phyloP scores from a whole-genome alignment of 2,329 filamentous ascomycete species.

The Fusarium brevicatenulatum region DNA sequence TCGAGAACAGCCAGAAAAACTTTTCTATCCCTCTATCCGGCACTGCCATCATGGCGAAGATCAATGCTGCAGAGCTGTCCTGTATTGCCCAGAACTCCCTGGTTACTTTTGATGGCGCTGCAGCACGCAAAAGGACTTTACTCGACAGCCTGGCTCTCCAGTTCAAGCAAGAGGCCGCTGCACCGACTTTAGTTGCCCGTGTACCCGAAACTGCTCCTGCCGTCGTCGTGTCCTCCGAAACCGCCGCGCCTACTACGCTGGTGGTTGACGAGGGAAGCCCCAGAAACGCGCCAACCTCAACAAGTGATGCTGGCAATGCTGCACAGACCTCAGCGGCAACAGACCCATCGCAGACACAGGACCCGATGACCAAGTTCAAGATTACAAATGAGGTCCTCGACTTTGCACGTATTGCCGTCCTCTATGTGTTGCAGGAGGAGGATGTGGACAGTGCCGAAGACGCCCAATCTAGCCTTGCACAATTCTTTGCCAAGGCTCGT shows the following conservation, averaged over 20 bases:
- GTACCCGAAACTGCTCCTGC: slow-evolving; percentile 16
- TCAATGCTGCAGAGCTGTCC: slow-evolving; percentile 79
- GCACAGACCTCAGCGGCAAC: slow-evolving; percentile 19
- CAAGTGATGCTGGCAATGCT: slow-evolving; percentile 9
- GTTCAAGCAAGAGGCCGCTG: slow-evolving; percentile 22
- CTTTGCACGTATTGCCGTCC: slow-evolving; percentile 70
- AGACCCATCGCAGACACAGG: slow-evolving; percentile 21
- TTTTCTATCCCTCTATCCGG: slow-evolving; percentile 81
- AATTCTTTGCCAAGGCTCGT: slow-evolving; percentile 60
- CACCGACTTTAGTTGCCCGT: slow-evolving; percentile 19
- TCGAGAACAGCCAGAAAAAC: slow-evolving; percentile 70
- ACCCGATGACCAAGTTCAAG: slow-evolving; percentile 50
- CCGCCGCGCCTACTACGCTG: slow-evolving; percentile 31
- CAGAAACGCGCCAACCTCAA: slow-evolving; percentile 13
- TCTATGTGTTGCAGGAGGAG: slow-evolving; percentile 69
- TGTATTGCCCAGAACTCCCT: slow-evolving; percentile 89
- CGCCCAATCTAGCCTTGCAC: slow-evolving; percentile 65
- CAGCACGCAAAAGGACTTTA: slow-evolving; percentile 49
- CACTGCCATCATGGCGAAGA: slow-evolving; percentile 75
- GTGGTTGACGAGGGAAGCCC: slow-evolving; percentile 39
- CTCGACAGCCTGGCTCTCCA: slow-evolving; percentile 41
- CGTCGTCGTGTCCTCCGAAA: slow-evolving; percentile 35
- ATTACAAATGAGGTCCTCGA: slow-evolving; percentile 68
- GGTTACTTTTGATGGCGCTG: slow-evolving; percentile 79
- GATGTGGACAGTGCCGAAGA: slow-evolving; percentile 60